phyloP scores from a whole-genome alignment of 768 basidiomycete species.

The Exsudoporus frostii region DNA sequence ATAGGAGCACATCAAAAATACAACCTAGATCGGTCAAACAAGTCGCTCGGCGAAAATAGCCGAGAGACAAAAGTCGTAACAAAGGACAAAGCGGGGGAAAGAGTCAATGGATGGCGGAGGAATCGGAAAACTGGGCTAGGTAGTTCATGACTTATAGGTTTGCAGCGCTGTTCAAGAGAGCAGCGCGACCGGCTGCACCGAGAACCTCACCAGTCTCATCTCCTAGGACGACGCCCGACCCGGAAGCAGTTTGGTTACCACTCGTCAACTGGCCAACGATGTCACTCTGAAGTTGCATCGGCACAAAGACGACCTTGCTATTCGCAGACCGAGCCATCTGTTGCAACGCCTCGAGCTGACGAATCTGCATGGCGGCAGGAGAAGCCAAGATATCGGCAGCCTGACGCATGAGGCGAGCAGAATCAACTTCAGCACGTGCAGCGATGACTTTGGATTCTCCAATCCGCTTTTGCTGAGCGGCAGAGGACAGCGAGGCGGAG shows the following conservation, averaged over 20 bases:
- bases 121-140: background rate
- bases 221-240: conserved; percentile 17
- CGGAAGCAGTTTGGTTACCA: conserved; percentile 21
- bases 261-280: conserved; percentile 47
- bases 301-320: conserved; percentile 92
- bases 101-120: background rate
- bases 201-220: conserved; percentile 27
- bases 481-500: conserved; percentile 86
- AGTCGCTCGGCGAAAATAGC: background rate
- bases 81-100: background rate
- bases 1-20: conserved; percentile 4
- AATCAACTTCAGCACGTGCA: conserved; percentile 92
- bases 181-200: conserved; percentile 24
- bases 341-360: conserved; percentile 94
- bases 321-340: conserved; percentile 88
- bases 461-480: conserved; percentile 95
- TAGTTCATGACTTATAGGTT: conserved; percentile 18
- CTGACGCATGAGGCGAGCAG: conserved; percentile 93
- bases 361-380: conserved; percentile 97
- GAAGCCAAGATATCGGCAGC: conserved; percentile 93
- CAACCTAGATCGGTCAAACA: conserved; percentile 10
- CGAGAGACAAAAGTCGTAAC: background rate
- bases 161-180: conserved; percentile 22
- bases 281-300: conserved; percentile 85
- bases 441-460: conserved; percentile 97